These are phyloP conservation scores for Cordyceps sp. DNA, from an alignment of 2,329 filamentous ascomycete genomes.

Conservation along the genomic window DNA sequence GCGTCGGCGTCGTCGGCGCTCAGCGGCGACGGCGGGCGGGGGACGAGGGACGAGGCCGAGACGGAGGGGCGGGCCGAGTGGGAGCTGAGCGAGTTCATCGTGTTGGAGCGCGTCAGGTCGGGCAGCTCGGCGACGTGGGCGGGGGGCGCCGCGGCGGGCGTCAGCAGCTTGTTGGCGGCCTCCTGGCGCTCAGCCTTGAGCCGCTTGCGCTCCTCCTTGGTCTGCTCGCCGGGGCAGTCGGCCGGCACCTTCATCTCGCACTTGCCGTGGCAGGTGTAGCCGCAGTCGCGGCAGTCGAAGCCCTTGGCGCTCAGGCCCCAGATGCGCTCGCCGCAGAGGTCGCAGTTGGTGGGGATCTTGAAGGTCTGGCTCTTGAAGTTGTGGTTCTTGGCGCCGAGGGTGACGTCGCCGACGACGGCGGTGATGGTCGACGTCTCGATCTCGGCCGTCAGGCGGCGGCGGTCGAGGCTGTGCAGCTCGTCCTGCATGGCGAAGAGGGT, in stretches of 20 bases:
- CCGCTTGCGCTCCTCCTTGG: constrained; percentile 90
- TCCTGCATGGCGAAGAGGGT: constrained; percentile 77
- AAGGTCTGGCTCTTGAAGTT: constrained; percentile 99
- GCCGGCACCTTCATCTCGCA: constrained; percentile 98
- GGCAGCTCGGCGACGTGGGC: constrained; percentile 44
- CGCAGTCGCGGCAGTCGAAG: constrained; percentile 89
- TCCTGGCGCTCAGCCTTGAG: constrained; percentile 76
- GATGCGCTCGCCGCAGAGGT: constrained; percentile 88
- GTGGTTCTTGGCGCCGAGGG: constrained; percentile 82
- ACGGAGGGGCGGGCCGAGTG: constrained; percentile 54
- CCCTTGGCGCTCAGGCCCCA: constrained; percentile 96
- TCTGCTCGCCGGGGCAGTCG: constrained; percentile 84
- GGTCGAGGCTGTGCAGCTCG: constrained; percentile 67
- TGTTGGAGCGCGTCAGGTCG: constrained; percentile 61
- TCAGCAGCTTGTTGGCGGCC: constrained; percentile 46
- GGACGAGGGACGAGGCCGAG: constrained; percentile 34
- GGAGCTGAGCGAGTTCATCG: constrained; percentile 79
- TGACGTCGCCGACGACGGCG: constrained; percentile 80
- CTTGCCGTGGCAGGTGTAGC: constrained; percentile 96
- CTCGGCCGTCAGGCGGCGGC: constrained; percentile 72
- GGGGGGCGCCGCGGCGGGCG: constrained; percentile 22
- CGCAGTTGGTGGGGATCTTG: constrained; percentile 97
- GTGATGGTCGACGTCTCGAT: constrained; percentile 89
- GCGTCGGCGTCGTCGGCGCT: constrained; percentile 23
- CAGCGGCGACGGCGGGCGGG: constrained; percentile 29